A percentile compares a stretch with the other conserved stretches of the same genome.
Evolutionary conservation across 2,329 filamentous ascomycete species (phyloP).

Genomic region (Trichocomaceae sp.): DNA sequence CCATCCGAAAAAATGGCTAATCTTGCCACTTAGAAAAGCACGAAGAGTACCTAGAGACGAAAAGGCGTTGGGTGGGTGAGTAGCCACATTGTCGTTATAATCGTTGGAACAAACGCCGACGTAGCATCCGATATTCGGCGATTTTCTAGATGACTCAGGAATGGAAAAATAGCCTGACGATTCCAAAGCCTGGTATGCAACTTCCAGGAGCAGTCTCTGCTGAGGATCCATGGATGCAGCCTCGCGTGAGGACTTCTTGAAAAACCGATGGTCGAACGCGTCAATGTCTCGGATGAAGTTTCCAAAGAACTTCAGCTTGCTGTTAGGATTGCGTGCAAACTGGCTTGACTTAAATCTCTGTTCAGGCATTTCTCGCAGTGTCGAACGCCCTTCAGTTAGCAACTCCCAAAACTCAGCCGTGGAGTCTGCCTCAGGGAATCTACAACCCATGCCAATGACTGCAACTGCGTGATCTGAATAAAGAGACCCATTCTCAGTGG

Average conservation of each 20-base stretch:
- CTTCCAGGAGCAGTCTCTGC: constrained; percentile 21
- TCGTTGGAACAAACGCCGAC: constrained; percentile 22
- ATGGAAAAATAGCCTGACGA: constrained; percentile 20
- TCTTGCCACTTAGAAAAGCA: constrained; percentile 35
- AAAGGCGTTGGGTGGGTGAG: constrained; percentile 26
- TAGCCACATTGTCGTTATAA: constrained; percentile 24
- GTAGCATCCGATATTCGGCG: constrained; percentile 22
- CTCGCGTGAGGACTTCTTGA: constrained; percentile 20
- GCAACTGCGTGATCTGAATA: constrained; percentile 18
- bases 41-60: constrained; percentile 27
- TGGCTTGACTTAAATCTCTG: constrained; percentile 12
- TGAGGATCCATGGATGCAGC: constrained; percentile 23
- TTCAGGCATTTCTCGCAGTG: constrained; percentile 12
- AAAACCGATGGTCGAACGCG: constrained; percentile 24
- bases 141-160: neutral
- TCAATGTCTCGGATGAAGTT: constrained; percentile 13
- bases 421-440: constrained; percentile 24
- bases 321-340: constrained; percentile 5
- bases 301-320: constrained; percentile 14
- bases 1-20: constrained; percentile 37
- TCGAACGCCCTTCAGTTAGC: constrained; percentile 15
- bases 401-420: constrained; percentile 30
- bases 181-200: constrained; percentile 26
- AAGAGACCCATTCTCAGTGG: neutral
- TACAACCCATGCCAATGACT: constrained; percentile 28